phyloP scores from a whole-genome alignment of 257 asterid species.

The Perilla frutescens region DNA sequence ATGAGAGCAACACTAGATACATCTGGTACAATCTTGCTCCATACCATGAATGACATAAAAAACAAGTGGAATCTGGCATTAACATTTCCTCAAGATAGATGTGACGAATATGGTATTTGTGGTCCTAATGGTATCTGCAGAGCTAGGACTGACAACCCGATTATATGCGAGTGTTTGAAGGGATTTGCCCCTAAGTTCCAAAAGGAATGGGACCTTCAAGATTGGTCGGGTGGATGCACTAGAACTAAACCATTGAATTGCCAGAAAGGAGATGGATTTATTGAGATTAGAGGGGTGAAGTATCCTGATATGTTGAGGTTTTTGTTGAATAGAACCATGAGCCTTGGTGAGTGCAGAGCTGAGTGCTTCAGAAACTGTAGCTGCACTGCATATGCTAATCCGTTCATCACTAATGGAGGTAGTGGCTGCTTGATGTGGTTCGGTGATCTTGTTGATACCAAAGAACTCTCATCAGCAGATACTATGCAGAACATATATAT shows the following conservation, averaged over 20 bases:
- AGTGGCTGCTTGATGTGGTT: slow-evolving; percentile 39
- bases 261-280: too few relatives aligned
- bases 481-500: slow-evolving; percentile 26
- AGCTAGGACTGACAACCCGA: background rate
- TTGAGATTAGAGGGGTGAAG: too few relatives aligned
- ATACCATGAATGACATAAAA: background rate
- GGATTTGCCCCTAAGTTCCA: slow-evolving; percentile 31
- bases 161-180: slow-evolving; percentile 22
- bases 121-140: too few relatives aligned
- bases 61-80: slow-evolving; percentile 25
- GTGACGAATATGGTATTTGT: slow-evolving; percentile 33
- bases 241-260: slow-evolving; percentile 34
- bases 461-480: background rate
- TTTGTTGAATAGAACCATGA: slow-evolving; percentile 32
- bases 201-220: slow-evolving; percentile 36
- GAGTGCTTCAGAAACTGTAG: slow-evolving; percentile 35
- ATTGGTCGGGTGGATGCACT: slow-evolving; percentile 42
- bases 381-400: slow-evolving; percentile 42
- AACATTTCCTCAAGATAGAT: background rate
- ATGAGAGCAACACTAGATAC: slow-evolving; percentile 1
- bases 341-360: slow-evolving; percentile 34
- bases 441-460: slow-evolving; percentile 33
- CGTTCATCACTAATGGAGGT: slow-evolving; percentile 29
- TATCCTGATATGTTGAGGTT: slow-evolving; percentile 35
- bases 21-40: background rate